phyloP scores from a whole-genome alignment of 495 filamentous ascomycete species.

The Letharia columbiana region DNA sequence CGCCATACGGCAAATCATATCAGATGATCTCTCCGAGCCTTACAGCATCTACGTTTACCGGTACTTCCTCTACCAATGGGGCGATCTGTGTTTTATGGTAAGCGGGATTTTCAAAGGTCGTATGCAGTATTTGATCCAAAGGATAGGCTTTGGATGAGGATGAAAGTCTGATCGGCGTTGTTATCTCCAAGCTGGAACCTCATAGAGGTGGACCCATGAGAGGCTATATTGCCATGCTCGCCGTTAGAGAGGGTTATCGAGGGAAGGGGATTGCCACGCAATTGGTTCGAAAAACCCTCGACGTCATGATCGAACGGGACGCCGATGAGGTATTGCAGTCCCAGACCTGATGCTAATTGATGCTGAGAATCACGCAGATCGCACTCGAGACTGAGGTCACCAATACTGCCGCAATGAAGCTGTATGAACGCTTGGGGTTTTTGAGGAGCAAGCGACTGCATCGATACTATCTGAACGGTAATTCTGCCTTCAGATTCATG shows the following conservation, averaged over 20 bases:
- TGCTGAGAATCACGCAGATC: conserved; percentile 41
- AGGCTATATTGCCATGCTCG: conserved; percentile 98
- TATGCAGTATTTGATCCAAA: background rate
- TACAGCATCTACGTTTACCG: conserved; percentile 99
- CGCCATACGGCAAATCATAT: conserved; percentile 86
- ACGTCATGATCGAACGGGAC: conserved; percentile 73
- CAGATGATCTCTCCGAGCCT: conserved; percentile 92
- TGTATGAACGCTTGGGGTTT: conserved; percentile 93
- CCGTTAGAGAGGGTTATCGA: conserved; percentile 67
- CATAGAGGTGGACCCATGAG: conserved; percentile 73
- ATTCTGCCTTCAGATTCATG: conserved; percentile 82
- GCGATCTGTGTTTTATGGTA: conserved; percentile 88
- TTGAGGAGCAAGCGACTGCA: conserved; percentile 87
- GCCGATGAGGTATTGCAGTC: conserved; percentile 67
- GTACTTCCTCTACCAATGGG: conserved; percentile 98
- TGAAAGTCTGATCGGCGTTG: conserved; percentile 63
- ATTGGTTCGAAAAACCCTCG: conserved; percentile 82
- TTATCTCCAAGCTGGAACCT: conserved; percentile 91
- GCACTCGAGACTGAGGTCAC: conserved; percentile 95
- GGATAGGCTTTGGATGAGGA: conserved; percentile 55
- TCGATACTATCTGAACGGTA: conserved; percentile 94
- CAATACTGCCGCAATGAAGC: conserved; percentile 81
- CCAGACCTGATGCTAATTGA: background rate
- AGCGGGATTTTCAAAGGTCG: conserved; percentile 5
- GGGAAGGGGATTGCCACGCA: conserved; percentile 86